Evolutionary conservation across 2,329 filamentous ascomycete species (phyloP), one percentile per base, ranked within the genome.

Genomic region (Periconia macrospinosa): DNA sequence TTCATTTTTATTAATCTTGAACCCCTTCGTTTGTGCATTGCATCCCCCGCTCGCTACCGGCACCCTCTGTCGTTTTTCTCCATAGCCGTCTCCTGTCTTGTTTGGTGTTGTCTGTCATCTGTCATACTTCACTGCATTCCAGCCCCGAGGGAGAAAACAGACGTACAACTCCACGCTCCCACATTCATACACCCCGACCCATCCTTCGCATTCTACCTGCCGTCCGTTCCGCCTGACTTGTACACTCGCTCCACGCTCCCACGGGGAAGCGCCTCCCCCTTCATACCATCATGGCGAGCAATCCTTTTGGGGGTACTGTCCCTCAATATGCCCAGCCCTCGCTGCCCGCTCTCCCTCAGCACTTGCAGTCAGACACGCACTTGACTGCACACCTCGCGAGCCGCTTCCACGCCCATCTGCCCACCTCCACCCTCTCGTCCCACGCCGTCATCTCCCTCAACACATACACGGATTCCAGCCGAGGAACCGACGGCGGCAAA

Each of bases 391-490:
- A 93, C 74, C 83, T 94, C 57, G 91, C 90, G 64, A 91, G 85
- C 73, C 91, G 93, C 50, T 99, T 96, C 75, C 94, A 99, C 78
- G 89, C 95, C 49, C 89, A 90, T 50, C 79, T 94, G 54, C 92
- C 94, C 10, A 96, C 92, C 0, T 91, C 94, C 49, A 86, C 86
- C 46, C 85, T 99, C 17, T 97, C 92, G 1, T 96, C 92, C 1
- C 92, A 97, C 71, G 94, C 89, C 46, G 83, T 97, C 63, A 88
- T 99, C 69, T 89, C 90, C 49, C 81, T 99, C 60, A 99, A 99
- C 79, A 99, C 92, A 18, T 97, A 96, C 74, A 93, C 91, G 11
- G 90, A 91, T 11, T 93, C 93, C 0, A 83, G 88, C 50, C 92
- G 92, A 70, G 93, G 92, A 19, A 86, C 89, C 3, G 91, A 97